Percentiles rank a stretch among this genome's conserved stretches.
These are phyloP conservation scores for Tylopilus rubrobrunneus DNA, from an alignment of 768 basidiomycete genomes.

Conservation along the genomic window DNA sequence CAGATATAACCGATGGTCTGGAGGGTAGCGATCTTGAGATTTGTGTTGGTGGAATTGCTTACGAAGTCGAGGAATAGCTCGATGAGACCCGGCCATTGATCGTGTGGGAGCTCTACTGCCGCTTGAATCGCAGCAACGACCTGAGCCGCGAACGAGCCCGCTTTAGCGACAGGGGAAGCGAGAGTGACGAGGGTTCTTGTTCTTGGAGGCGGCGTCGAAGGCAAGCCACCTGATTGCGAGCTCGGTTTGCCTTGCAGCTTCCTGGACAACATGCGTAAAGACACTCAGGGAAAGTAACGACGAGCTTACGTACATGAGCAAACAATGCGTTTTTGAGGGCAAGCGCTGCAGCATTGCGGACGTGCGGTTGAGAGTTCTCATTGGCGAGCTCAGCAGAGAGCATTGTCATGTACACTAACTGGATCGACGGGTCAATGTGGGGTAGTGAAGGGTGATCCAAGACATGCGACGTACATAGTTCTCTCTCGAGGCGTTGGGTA, in stretches of 20 bases:
- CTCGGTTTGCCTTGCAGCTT: constrained; percentile 67
- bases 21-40: constrained; percentile 80
- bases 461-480: constrained; percentile 45
- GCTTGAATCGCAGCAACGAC: constrained; percentile 88
- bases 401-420: constrained; percentile 93
- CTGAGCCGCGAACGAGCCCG: constrained; percentile 86
- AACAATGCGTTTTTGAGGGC: constrained; percentile 94
- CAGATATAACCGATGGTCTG: constrained; percentile 98
- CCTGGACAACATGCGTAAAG: constrained; percentile 44
- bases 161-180: constrained; percentile 52
- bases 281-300: constrained; percentile 12
- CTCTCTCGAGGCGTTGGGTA: too few relatives aligned
- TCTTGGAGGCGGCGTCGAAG: constrained; percentile 62
- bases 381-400: constrained; percentile 82
- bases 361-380: constrained; percentile 62
- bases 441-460: background rate
- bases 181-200: constrained; percentile 77
- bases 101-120: constrained; percentile 82
- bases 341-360: constrained; percentile 93
- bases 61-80: constrained; percentile 79
- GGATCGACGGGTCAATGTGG: constrained; percentile 22
- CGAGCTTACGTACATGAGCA: constrained; percentile 67
- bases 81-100: constrained; percentile 89
- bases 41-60: constrained; percentile 65
- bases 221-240: constrained; percentile 78